Conservation (phyloP, 2,329 filamentous ascomycete genomes). For the Stylonectria norvegica region DNA sequence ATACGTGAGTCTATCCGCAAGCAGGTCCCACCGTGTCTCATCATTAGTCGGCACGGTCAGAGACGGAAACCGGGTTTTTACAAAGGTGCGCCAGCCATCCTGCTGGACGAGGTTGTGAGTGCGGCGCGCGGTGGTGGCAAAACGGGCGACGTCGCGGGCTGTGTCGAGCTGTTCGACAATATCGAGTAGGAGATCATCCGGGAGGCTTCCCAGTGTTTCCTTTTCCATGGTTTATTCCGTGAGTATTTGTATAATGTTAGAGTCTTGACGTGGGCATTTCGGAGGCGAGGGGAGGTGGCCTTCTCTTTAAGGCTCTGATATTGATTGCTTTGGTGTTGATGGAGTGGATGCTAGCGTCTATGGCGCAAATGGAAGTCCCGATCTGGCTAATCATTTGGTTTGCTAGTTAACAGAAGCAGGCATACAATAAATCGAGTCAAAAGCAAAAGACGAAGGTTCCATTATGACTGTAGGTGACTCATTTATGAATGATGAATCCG, state of each 20-base stretch:
- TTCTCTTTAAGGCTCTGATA: too few relatives aligned
- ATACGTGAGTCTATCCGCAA: constrained; percentile 47
- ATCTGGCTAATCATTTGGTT: too few relatives aligned
- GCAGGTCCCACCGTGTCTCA: constrained; percentile 31
- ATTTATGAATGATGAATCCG: too few relatives aligned
- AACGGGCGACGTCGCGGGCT: constrained; percentile 44
- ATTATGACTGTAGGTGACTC: too few relatives aligned
- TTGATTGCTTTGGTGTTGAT: too few relatives aligned
- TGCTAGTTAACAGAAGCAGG: too few relatives aligned
- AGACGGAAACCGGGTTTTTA: constrained; percentile 42
- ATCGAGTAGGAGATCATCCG: constrained; percentile 49
- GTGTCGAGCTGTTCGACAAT: constrained; percentile 47
- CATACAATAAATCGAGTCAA: too few relatives aligned
- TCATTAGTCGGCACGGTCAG: constrained; percentile 31
- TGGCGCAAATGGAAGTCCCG: too few relatives aligned
- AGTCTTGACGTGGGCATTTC: too few relatives aligned
- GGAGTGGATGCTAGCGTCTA: too few relatives aligned
- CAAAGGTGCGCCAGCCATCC: constrained; percentile 50
- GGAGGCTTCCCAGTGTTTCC: constrained; percentile 40
- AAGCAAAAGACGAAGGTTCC: too few relatives aligned
- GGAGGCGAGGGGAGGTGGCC: background rate
- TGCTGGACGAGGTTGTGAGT: constrained; percentile 38
- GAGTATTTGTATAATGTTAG: too few relatives aligned
- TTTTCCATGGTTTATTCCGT: constrained; percentile 21
- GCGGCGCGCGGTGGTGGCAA: constrained; percentile 38